Evolutionary conservation across 306 rosid genomes (phyloP).

Genomic region (Medicago truncatula): MtrunA17r5.0-ANR NC_053046.1:30927501-30928000

Average conservation of each 20-base stretch:
- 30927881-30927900: background rate
- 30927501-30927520: conserved; percentile 67
- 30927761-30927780: too few species aligned
- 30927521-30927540: conserved; percentile 74
- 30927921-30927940: too few species aligned
- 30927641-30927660: conserved; percentile 65
- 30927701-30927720: background rate
- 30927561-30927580: conserved; percentile 72
- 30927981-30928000: conserved; percentile 88
- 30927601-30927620: conserved; percentile 75
- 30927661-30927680: conserved; percentile 72
- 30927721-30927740: background rate
- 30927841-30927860: too few species aligned
- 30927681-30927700: background rate
- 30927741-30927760: background rate
- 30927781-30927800: too few species aligned
- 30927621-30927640: conserved; percentile 66
- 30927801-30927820: too few species aligned
- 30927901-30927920: conserved; percentile 9
- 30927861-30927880: background rate
- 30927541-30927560: conserved; percentile 79
- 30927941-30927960: background rate
- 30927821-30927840: background rate
- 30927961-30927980: conserved; percentile 54
- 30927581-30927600: conserved; percentile 84